Conservation (phyloP, 2,329 filamentous ascomycete genomes). For the Ophiostoma novo-ulmi region DNA sequence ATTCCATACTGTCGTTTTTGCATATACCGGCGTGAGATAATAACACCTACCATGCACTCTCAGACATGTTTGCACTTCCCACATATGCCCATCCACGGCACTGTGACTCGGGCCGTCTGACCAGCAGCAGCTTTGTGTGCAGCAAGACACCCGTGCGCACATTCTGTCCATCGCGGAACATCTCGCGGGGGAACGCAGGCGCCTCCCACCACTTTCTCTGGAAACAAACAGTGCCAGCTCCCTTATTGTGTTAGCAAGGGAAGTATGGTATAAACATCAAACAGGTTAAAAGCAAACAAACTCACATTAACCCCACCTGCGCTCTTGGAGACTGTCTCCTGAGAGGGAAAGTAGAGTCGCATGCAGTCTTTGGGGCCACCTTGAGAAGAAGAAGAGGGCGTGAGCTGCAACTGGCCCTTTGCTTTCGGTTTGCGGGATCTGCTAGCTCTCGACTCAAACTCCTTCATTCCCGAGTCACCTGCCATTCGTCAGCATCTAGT, state of each 20-base stretch:
- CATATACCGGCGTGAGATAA: background rate
- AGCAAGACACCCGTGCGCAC: constrained; percentile 67
- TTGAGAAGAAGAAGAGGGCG: background rate
- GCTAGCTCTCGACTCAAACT: constrained; percentile 40
- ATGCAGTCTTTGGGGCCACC: constrained; percentile 42
- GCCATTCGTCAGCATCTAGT: background rate
- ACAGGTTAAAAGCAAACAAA: constrained; percentile 20
- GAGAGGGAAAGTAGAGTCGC: constrained; percentile 75
- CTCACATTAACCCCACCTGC: constrained; percentile 56
- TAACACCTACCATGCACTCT: constrained; percentile 75
- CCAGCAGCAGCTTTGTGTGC: constrained; percentile 74
- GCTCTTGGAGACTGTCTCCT: constrained; percentile 61
- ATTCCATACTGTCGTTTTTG: background rate
- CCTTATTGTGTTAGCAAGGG: constrained; percentile 36
- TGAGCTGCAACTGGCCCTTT: constrained; percentile 28
- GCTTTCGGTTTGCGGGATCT: constrained; percentile 27
- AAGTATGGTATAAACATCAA: background rate
- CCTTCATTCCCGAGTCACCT: constrained; percentile 44
- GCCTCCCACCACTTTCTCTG: constrained; percentile 66
- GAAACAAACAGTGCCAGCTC: constrained; percentile 79
- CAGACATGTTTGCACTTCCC: constrained; percentile 86
- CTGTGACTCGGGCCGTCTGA: constrained; percentile 28
- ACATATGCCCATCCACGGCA: constrained; percentile 69
- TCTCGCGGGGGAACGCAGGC: constrained; percentile 61
- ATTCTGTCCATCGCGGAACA: constrained; percentile 73